Conservation (phyloP, 257 asterid species). For the Perilla frutescens region DNA sequence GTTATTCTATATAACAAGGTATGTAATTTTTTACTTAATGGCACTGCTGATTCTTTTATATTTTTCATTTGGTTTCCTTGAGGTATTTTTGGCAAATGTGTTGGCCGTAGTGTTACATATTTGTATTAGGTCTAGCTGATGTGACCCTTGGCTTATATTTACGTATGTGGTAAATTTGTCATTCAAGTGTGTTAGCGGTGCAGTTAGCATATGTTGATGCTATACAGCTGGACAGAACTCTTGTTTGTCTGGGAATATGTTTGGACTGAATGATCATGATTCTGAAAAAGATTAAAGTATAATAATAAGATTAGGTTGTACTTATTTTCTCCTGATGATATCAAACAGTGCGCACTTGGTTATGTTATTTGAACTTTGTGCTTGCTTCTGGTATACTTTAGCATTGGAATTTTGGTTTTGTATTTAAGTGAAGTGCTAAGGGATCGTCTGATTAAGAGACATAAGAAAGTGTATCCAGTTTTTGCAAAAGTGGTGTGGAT, state of each 20-base stretch:
- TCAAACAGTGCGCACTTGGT: background rate
- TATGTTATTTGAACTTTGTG: background rate
- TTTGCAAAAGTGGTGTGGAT: background rate
- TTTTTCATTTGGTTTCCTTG: slow-evolving; percentile 23
- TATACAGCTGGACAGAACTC: background rate
- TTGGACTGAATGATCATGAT: background rate
- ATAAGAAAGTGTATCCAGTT: background rate
- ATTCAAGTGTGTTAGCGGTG: background rate
- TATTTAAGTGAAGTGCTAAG: background rate
- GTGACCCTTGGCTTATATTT: slow-evolving; percentile 10
- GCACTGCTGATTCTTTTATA: slow-evolving; percentile 19
- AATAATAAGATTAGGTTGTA: background rate
- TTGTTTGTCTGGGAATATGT: background rate
- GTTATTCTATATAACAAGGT: slow-evolving; percentile 98
- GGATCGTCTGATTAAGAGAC: background rate
- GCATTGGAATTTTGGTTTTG: no score
- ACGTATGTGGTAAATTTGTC: slow-evolving; percentile 14
- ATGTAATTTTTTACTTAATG: slow-evolving; percentile 18
- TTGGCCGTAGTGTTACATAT: background rate
- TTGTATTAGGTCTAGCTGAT: slow-evolving; percentile 11
- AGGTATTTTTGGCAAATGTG: slow-evolving; percentile 8
- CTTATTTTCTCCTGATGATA: background rate
- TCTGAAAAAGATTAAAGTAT: background rate
- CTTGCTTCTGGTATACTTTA: background rate
- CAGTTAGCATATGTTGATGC: slow-evolving; percentile 3